Conservation (phyloP, 140 eudicot species). For the Cichorium intybus region DNA sequence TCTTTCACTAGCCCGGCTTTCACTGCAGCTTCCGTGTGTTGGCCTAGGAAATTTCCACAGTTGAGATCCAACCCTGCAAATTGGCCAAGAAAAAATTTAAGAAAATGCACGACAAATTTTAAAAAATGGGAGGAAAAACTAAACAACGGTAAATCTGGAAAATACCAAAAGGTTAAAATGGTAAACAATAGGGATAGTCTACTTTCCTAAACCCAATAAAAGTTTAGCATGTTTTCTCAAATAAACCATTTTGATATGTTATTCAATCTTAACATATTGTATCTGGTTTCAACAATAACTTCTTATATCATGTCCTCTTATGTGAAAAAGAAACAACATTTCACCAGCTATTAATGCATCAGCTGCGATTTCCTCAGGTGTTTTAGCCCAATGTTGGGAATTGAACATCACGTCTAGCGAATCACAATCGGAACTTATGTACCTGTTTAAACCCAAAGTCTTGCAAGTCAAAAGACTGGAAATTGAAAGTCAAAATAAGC, state of each 20-base stretch:
- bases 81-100: neutral
- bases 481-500: neutral
- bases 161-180: no score
- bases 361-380: conserved; percentile 79
- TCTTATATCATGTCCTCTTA: no score
- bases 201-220: no score
- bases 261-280: neutral
- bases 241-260: no score
- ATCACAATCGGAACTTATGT: conserved; percentile 89
- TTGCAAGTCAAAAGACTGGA: neutral
- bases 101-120: neutral
- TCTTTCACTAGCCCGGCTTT: conserved; percentile 56
- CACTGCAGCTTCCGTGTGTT: conserved; percentile 64
- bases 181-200: no score
- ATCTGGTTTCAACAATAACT: no score
- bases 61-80: conserved; percentile 81
- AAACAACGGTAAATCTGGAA: no score
- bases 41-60: conserved; percentile 61
- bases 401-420: conserved; percentile 67
- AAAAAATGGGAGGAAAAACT: no score
- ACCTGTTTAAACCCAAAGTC: conserved; percentile 36
- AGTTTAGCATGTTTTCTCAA: no score
- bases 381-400: conserved; percentile 65
- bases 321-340: neutral
- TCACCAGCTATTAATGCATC: conserved; percentile 58